Evolutionary conservation across 768 basidiomycete species (phyloP).

Genomic region (Trametes cubensis): DNA sequence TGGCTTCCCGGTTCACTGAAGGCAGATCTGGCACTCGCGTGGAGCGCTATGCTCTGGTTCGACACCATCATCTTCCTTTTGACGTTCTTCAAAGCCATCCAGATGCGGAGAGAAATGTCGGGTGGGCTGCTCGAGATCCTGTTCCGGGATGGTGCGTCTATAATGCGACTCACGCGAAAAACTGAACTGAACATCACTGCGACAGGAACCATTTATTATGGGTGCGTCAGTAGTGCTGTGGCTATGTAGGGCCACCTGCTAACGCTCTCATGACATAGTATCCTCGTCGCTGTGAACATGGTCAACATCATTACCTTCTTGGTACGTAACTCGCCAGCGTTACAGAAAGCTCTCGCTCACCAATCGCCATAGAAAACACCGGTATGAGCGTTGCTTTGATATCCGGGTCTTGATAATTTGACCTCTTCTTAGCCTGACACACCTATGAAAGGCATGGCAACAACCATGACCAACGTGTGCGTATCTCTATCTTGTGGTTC

Average conservation of each 20-base stretch:
- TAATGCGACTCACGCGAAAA: background rate
- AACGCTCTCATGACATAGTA: background rate
- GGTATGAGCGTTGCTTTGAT: background rate
- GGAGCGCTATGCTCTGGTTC: constrained; percentile 14
- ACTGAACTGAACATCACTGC: background rate
- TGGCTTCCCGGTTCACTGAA: background rate
- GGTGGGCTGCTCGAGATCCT: constrained; percentile 5
- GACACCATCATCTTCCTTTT: constrained; percentile 7
- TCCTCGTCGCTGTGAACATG: constrained; percentile 19
- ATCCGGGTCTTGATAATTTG: background rate
- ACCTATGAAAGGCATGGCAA: constrained; percentile 16
- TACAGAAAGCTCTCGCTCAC: background rate
- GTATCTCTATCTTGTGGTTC: background rate
- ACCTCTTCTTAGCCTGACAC: constrained; percentile 6
- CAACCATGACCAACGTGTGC: constrained; percentile 17
- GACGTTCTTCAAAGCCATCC: constrained; percentile 11
- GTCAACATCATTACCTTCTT: constrained; percentile 18
- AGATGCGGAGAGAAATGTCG: constrained; percentile 9
- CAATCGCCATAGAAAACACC: constrained; percentile 3
- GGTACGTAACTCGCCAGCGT: background rate
- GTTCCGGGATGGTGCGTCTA: constrained; percentile 14
- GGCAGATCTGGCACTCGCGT: constrained; percentile 13
- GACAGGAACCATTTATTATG: constrained; percentile 15
- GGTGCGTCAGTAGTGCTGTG: background rate
- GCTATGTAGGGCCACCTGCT: no score